Evolutionary conservation across 1,284 basidiomycete species (phyloP), one percentile per base, ranked within the genome.

Genomic region (Puccinia novopanici): DNA sequence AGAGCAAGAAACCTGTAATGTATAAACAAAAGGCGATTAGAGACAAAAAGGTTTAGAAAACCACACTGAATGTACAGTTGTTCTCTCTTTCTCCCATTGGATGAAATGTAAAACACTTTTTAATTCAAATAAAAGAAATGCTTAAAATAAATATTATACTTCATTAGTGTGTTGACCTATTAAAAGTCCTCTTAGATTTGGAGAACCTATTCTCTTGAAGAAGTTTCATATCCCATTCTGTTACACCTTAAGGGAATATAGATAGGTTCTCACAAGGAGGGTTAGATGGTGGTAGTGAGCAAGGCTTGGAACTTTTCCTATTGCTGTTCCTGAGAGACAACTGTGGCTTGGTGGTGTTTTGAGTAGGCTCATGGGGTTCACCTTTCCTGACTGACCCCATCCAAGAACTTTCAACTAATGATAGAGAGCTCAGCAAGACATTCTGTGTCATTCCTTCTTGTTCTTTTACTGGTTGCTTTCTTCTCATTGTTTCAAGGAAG

Each of bases 1-100:
- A 80, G 24, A 73, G 70, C 78, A 24, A 59, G 52, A 61, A 80
- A 80, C 40, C 78, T 80, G 40, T 55, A n/a, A 34, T 42, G 5
- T 37, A 54, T 17, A 15, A 27, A 61, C 27, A 24, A 65, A 52
- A 34, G 30, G 6, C 3, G 2, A 72, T 1, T 17, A 37, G 27
- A 42, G 45, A 73, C 52, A 73, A 27, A 52, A 30, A 59, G 17
- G n/a, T n/a, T n/a, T n/a, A 15, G 10, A 10, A 40, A 27, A 42
- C n/a, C n/a, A n/a, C n/a, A n/a, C n/a, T n/a, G n/a, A n/a, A n/a
- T n/a, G n/a, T n/a, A n/a, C n/a, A n/a, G n/a, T n/a, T n/a, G n/a
- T n/a, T n/a, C n/a, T n/a, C n/a, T n/a, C n/a, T n/a, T n/a, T n/a
- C n/a, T n/a, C n/a, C n/a, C n/a, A n/a, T n/a, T n/a, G n/a, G n/a